Percentiles rank a stretch among this genome's conserved stretches.
These are phyloP conservation scores for Apophysomyces trapeziformis DNA, from an alignment of 371 early-diverging fungal genomes.

Conservation along the genomic window DNA sequence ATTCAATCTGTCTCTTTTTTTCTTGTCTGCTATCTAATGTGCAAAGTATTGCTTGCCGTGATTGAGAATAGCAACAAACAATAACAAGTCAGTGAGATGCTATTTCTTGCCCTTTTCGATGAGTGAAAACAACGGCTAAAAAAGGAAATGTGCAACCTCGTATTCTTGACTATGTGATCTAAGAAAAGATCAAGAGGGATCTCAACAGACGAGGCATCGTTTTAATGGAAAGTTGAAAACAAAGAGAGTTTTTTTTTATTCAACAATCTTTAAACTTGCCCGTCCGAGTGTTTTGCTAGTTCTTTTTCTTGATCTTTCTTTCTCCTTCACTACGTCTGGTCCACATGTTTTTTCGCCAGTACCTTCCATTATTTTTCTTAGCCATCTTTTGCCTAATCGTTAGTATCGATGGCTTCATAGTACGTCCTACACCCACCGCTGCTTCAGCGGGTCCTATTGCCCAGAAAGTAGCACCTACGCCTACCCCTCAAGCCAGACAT, in stretches of 20 bases:
- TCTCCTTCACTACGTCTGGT: not conserved
- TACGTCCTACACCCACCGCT: constrained; percentile 1
- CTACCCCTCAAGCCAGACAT: not conserved
- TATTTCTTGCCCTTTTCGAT: not conserved
- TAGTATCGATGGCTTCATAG: not conserved
- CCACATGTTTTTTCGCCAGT: not conserved
- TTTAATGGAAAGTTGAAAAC: constrained; percentile 9
- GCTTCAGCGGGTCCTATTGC: not conserved
- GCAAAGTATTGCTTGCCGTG: not conserved
- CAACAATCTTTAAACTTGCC: not conserved
- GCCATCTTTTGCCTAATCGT: not conserved
- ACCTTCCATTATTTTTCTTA: not conserved
- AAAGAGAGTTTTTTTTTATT: not conserved
- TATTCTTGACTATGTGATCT: constrained; percentile 5
- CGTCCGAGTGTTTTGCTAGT: not conserved
- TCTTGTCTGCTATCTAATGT: too few relatives aligned
- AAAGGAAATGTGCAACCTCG: constrained; percentile 7
- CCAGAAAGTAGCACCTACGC: not conserved
- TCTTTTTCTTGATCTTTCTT: not conserved
- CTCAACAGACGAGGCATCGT: not conserved
- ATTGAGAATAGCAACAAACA: not conserved
- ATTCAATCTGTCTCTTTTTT: too few relatives aligned
- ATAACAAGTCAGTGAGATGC: not conserved
- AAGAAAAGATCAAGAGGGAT: not conserved
- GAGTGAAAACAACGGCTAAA: constrained; percentile 5